A percentile compares a stretch with the other conserved stretches of the same genome.
Conservation (phyloP, 805 yeast genomes). For the Candida schatavii region DNA sequence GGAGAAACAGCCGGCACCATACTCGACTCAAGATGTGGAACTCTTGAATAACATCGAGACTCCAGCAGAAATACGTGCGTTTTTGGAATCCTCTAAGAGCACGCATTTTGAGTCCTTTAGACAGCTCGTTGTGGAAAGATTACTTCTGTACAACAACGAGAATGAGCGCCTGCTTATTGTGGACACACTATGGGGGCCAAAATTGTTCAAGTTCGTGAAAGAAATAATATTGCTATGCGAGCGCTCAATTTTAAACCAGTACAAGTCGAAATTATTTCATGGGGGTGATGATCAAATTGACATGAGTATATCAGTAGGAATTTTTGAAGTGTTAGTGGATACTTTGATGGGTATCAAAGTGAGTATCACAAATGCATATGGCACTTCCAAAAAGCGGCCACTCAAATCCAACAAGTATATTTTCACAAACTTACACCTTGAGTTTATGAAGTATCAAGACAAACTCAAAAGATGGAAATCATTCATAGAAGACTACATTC, state of each 20-base stretch:
- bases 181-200: slow-evolving; percentile 38
- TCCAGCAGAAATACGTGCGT: slow-evolving; percentile 10
- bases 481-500: slow-evolving; percentile 27
- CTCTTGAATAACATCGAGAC: slow-evolving; percentile 10
- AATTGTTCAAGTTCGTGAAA: slow-evolving; percentile 29
- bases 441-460: slow-evolving; percentile 35
- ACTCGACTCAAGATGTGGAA: background rate
- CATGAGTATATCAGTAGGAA: slow-evolving; percentile 30
- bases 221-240: slow-evolving; percentile 37
- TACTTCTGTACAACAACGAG: slow-evolving; percentile 13
- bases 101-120: slow-evolving; percentile 20
- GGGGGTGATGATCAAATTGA: background rate
- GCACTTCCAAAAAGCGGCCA: slow-evolving; percentile 14
- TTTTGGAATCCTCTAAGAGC: slow-evolving; percentile 8
- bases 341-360: slow-evolving; percentile 30
- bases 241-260: slow-evolving; percentile 12
- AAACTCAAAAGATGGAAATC: slow-evolving; percentile 50
- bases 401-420: slow-evolving; percentile 24
- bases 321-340: slow-evolving; percentile 49
- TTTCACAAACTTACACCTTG: slow-evolving; percentile 35
- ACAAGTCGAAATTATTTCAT: background rate
- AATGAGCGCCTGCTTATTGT: slow-evolving; percentile 26
- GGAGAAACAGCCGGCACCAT: background rate
- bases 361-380: slow-evolving; percentile 18
- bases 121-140: slow-evolving; percentile 18